These are phyloP conservation scores for Bipolaris sorokiniana DNA, from an alignment of 2,329 filamentous ascomycete species.

Conservation along the genomic window DNA sequence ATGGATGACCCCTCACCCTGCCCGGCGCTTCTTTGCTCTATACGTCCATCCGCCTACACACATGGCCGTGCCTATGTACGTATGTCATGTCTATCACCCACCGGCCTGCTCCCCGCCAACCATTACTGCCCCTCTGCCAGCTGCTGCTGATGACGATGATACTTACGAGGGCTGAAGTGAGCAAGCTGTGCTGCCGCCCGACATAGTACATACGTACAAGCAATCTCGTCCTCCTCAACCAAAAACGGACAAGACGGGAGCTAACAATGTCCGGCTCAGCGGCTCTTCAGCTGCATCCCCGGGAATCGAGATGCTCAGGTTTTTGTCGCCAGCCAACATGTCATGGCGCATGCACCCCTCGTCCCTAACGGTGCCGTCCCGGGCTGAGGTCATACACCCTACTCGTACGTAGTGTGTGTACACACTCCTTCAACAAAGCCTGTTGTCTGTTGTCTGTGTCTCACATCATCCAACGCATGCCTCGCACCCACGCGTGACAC, in stretches of 20 bases:
- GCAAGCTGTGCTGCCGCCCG: slow-evolving; percentile 9
- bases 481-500: not conserved
- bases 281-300: not conserved
- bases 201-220: not conserved
- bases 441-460: no score
- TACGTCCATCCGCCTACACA: no score
- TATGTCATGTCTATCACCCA: no score
- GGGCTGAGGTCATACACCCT: no score
- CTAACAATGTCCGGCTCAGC: slow-evolving; percentile 10
- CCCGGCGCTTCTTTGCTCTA: slow-evolving; percentile 4
- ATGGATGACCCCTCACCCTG: slow-evolving; percentile 4
- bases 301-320: slow-evolving; percentile 5
- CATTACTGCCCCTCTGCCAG: not conserved
- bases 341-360: slow-evolving; percentile 6
- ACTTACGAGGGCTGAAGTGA: slow-evolving; percentile 19
- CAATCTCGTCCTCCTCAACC: slow-evolving; percentile 3
- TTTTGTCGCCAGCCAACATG: slow-evolving; percentile 2
- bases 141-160: not conserved
- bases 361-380: not conserved
- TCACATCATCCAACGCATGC: not conserved
- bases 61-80: no score
- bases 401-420: no score
- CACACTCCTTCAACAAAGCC: no score
- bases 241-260: slow-evolving; percentile 6
- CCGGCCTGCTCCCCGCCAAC: not conserved